phyloP scores from a whole-genome alignment of 1,284 basidiomycete genomes.

The Pisolithus thermaeus region DNA sequence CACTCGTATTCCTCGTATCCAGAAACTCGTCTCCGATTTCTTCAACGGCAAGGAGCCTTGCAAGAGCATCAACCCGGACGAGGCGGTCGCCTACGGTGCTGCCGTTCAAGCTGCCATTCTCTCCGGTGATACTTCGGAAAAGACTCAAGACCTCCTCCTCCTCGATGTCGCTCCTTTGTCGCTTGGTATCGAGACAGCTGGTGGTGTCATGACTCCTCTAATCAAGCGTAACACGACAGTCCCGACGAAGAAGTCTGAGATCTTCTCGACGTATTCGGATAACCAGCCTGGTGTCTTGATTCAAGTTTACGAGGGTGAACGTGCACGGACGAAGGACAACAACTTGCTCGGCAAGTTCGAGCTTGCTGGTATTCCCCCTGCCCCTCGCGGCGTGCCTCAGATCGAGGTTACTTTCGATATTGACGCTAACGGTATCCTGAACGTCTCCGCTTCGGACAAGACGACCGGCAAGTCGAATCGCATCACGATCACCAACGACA shows the following conservation, averaged over 20 bases:
- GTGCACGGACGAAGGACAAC: conserved; percentile 99
- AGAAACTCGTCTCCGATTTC: conserved; percentile 98
- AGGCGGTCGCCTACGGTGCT: conserved; percentile 99
- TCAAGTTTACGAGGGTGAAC: conserved; percentile 99
- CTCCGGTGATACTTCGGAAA: conserved; percentile 96
- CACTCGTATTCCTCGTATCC: conserved; percentile 97
- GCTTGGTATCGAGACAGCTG: conserved; percentile 97
- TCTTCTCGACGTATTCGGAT: conserved; percentile 98
- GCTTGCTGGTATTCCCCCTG: conserved; percentile 95
- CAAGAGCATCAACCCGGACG: conserved; percentile 99
- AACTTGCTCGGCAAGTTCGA: conserved; percentile 99
- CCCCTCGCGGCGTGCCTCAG: conserved; percentile 97
- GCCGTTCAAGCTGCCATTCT: conserved; percentile 99
- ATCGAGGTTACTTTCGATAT: conserved; percentile 99
- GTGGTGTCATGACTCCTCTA: conserved; percentile 97
- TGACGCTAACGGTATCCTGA: conserved; percentile 97
- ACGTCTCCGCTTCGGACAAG: conserved; percentile 96
- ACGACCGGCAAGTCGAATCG: conserved; percentile 95
- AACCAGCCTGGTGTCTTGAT: conserved; percentile 99
- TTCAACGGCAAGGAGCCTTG: conserved; percentile 97
- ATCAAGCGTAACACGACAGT: conserved; percentile 99
- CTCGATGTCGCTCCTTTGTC: conserved; percentile 97
- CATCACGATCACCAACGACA: conserved; percentile 98
- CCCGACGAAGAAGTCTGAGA: conserved; percentile 98
- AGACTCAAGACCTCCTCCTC: conserved; percentile 93